phyloP scores from a whole-genome alignment of 2,329 filamentous ascomycete species.

The Clathrospora elynae region DNA sequence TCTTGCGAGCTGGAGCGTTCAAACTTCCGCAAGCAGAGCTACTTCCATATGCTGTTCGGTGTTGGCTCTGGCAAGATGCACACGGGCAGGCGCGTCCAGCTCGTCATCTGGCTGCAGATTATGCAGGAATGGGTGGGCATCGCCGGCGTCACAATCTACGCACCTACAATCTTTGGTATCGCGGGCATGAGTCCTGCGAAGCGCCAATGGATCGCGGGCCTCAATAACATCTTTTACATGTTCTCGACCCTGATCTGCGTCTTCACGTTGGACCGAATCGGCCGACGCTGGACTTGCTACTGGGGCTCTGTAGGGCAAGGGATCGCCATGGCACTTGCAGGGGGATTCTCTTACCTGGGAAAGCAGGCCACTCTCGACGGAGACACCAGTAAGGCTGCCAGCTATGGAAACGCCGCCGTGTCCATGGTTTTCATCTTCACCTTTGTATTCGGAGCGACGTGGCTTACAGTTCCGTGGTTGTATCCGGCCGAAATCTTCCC shows the following conservation, averaged over 20 bases:
- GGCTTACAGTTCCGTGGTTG: conserved; percentile 62
- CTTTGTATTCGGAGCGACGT: conserved; percentile 67
- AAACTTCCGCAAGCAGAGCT: conserved; percentile 60
- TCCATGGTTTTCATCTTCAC: conserved; percentile 75
- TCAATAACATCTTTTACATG: conserved; percentile 62
- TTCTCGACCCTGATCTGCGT: conserved; percentile 71
- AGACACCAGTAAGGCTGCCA: conserved; percentile 53
- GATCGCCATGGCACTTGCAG: conserved; percentile 70
- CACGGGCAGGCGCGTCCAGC: conserved; percentile 68
- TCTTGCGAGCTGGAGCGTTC: conserved; percentile 63
- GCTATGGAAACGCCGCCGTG: conserved; percentile 67
- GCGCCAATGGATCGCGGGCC: conserved; percentile 50
- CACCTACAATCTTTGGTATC: conserved; percentile 66
- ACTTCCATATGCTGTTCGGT: conserved; percentile 70
- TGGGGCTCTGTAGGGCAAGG: conserved; percentile 69
- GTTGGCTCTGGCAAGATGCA: conserved; percentile 69
- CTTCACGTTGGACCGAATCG: conserved; percentile 71
- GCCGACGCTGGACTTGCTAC: conserved; percentile 70
- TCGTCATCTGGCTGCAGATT: conserved; percentile 74
- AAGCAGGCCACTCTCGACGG: conserved; percentile 56
- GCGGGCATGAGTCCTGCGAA: conserved; percentile 64
- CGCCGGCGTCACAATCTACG: conserved; percentile 66
- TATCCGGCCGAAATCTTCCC: conserved; percentile 78
- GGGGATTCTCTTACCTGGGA: conserved; percentile 63
- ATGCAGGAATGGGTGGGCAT: conserved; percentile 74